phyloP scores from a whole-genome alignment of 495 filamentous ascomycete species.

The Rhypophila decipiens region DNA sequence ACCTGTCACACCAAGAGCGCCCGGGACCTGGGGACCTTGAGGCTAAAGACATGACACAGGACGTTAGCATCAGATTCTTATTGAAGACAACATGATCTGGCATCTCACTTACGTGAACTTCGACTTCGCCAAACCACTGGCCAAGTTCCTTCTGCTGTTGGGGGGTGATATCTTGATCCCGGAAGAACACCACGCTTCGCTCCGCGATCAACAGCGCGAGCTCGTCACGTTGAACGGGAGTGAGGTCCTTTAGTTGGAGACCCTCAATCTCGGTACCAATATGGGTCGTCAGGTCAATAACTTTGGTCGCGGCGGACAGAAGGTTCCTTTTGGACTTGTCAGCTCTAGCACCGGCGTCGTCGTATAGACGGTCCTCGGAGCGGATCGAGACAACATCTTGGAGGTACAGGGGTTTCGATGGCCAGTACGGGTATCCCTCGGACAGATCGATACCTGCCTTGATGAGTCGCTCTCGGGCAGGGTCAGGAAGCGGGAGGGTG shows the following conservation, averaged over 20 bases:
- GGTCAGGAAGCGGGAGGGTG: constrained; percentile 49
- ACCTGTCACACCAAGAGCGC: constrained; percentile 60
- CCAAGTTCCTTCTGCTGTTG: constrained; percentile 63
- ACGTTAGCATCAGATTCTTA: no score
- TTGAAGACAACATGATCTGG: background rate
- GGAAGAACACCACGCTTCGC: constrained; percentile 69
- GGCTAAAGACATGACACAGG: constrained; percentile 7
- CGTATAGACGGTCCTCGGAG: constrained; percentile 48
- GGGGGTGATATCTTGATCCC: constrained; percentile 63
- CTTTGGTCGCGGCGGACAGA: constrained; percentile 57
- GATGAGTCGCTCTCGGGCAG: constrained; percentile 50
- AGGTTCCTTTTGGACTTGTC: constrained; percentile 62
- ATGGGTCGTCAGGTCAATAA: constrained; percentile 57
- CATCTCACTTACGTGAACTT: constrained; percentile 55
- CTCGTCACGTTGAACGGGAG: constrained; percentile 61
- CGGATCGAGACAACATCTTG: constrained; percentile 62
- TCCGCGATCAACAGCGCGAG: constrained; percentile 66
- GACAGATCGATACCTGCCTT: constrained; percentile 60
- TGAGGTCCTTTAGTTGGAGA: constrained; percentile 62
- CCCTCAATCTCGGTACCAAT: constrained; percentile 71
- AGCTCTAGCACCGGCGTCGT: constrained; percentile 58
- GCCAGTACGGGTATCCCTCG: constrained; percentile 61
- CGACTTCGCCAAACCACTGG: constrained; percentile 59
- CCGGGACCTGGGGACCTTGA: constrained; percentile 58
- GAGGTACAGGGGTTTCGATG: constrained; percentile 55